phyloP scores from a whole-genome alignment of 208 protist genomes.

The Endotrypanum monterogeii region DNA sequence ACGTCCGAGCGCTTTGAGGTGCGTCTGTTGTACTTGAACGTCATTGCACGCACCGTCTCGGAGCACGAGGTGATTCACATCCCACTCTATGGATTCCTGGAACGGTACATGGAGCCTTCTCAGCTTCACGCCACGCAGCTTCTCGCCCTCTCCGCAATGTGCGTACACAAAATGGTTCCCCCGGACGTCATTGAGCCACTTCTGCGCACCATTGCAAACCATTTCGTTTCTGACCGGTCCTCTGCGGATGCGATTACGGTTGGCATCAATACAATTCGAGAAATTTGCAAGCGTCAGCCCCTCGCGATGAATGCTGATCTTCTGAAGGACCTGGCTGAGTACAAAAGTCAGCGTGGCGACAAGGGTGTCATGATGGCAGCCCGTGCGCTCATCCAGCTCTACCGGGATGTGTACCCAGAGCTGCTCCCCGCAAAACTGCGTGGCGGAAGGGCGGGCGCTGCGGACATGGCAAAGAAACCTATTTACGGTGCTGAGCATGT shows the following conservation, averaged over 20 bases:
- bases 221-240: constrained; percentile 96
- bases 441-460: constrained; percentile 54
- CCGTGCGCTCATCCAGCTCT: constrained; percentile 95
- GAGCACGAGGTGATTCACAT: constrained; percentile 96
- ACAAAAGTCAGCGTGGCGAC: constrained; percentile 93
- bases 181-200: constrained; percentile 94
- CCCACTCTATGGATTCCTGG: constrained; percentile 96
- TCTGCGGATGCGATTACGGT: constrained; percentile 94
- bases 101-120: constrained; percentile 96
- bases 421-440: constrained; percentile 95
- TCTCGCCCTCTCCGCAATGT: constrained; percentile 95
- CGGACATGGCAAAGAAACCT: constrained; percentile 35
- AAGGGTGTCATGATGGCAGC: constrained; percentile 96
- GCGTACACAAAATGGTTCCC: constrained; percentile 94
- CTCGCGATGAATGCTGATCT: constrained; percentile 94
- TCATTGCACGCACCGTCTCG: constrained; percentile 95
- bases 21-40: constrained; percentile 95
- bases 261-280: constrained; percentile 96
- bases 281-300: constrained; percentile 95
- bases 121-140: constrained; percentile 96
- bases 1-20: constrained; percentile 96
- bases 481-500: constrained; percentile 74
- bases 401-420: constrained; percentile 93
- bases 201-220: constrained; percentile 94
- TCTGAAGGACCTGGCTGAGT: constrained; percentile 94